Percentiles rank a stretch among this genome's conserved stretches.
phyloP scores from a whole-genome alignment of 139 green algal genomes.

The Chlamydomonas sp. region DNA sequence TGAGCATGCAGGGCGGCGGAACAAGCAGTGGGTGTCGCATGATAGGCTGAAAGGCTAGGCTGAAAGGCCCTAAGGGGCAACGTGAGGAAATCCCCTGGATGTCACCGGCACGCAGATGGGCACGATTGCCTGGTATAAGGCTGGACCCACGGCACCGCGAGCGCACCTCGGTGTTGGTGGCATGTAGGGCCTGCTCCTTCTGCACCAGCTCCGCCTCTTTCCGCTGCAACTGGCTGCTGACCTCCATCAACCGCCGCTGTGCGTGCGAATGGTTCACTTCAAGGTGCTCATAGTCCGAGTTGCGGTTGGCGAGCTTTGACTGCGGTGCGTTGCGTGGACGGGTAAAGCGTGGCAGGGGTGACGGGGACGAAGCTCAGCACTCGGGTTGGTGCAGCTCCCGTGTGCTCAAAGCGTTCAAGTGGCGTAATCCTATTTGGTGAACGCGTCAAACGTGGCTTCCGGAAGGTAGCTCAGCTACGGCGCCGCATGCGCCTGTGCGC shows the following conservation, averaged over 20 bases:
- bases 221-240: conserved; percentile 10
- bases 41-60: no score
- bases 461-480: no score
- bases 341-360: neutral
- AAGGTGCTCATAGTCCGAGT: conserved; percentile 19
- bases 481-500: no score
- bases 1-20: neutral
- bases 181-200: conserved; percentile 12
- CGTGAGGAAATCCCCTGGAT: no score
- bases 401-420: no score
- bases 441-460: no score
- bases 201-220: conserved; percentile 5
- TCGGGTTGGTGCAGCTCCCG: no score
- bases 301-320: neutral
- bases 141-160: neutral
- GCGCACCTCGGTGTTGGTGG: neutral
- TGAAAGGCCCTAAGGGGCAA: no score
- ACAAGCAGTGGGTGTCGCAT: no score
- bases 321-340: neutral
- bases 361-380: neutral
- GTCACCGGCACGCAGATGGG: no score
- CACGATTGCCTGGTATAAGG: no score
- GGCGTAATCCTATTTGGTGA: no score
- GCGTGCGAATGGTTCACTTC: neutral
- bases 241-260: conserved; percentile 10